phyloP scores from a whole-genome alignment of 2,329 filamentous ascomycete species.

The Mycocentrospora acerina region DNA sequence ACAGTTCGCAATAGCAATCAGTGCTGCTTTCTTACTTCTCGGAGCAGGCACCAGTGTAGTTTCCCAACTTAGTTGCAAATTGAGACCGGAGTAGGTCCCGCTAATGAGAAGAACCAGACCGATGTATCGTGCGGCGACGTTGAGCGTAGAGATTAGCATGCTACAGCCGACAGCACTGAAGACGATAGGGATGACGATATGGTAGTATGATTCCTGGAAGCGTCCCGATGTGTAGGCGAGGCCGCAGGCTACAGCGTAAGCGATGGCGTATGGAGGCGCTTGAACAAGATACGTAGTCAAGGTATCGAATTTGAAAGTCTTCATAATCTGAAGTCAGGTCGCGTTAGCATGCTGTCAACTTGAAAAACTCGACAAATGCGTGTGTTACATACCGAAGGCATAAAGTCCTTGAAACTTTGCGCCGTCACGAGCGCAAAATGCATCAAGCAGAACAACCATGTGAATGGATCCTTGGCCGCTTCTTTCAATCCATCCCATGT shows the following conservation, averaged over 20 bases:
- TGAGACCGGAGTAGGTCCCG: conserved; percentile 44
- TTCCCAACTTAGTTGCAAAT: conserved; percentile 48
- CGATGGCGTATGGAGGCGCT: conserved; percentile 43
- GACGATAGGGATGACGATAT: conserved; percentile 27
- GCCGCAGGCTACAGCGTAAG: conserved; percentile 26
- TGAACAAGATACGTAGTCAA: conserved; percentile 45
- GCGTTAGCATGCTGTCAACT: neutral
- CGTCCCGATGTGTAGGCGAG: conserved; percentile 31
- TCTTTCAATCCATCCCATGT: conserved; percentile 43
- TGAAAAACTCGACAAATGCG: neutral
- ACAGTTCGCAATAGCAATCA: conserved; percentile 48
- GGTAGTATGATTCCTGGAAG: conserved; percentile 32
- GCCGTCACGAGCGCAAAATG: conserved; percentile 42
- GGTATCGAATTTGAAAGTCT: conserved; percentile 18
- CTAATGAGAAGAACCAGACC: conserved; percentile 32
- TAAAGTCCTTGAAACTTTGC: conserved; percentile 37
- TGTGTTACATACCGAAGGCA: conserved; percentile 27
- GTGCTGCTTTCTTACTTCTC: conserved; percentile 45
- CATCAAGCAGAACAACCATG: conserved; percentile 45
- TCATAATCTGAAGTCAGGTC: conserved; percentile 14
- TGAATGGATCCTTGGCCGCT: conserved; percentile 43
- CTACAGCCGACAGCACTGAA: conserved; percentile 22
- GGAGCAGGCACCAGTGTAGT: conserved; percentile 46
- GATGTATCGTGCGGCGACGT: conserved; percentile 34
- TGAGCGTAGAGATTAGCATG: conserved; percentile 32